Conservation (phyloP, 305 asterid species). For the Fraxinus albicans region DNA sequence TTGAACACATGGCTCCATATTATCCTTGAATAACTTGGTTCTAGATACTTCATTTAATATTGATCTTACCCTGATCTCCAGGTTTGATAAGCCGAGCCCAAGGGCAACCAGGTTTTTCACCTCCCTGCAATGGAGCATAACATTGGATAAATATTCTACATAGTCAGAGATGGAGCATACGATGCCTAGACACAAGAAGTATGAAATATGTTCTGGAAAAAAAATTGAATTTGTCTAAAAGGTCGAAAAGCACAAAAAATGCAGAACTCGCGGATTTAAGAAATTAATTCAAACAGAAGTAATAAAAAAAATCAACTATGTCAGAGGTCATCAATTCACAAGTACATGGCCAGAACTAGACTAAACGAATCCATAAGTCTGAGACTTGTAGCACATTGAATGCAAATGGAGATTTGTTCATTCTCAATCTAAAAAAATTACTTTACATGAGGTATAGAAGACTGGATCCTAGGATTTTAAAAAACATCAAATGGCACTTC, state of each 20-base stretch:
- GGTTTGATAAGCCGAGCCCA: conserved; percentile 56
- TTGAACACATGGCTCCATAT: neutral
- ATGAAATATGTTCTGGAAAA: neutral
- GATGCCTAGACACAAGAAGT: neutral
- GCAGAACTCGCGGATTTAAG: neutral
- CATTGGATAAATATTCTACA: neutral
- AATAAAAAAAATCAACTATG: neutral
- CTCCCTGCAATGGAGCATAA: conserved; percentile 39
- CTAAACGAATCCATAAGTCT: neutral
- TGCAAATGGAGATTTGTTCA: neutral
- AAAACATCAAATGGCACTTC: neutral
- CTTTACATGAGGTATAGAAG: neutral
- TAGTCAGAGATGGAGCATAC: neutral
- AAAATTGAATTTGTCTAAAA: neutral
- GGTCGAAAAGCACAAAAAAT: neutral
- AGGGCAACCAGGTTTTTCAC: conserved; percentile 17
- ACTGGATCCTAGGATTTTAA: neutral
- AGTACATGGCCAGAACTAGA: neutral
- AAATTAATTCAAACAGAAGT: neutral
- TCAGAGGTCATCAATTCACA: neutral
- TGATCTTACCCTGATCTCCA: conserved; percentile 46
- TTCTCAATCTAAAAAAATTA: neutral
- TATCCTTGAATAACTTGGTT: neutral
- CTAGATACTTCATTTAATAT: neutral
- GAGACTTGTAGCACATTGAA: neutral